These are phyloP conservation scores for Moesziomyces sp. DNA, from an alignment of 1,284 basidiomycete genomes.

Conservation along the genomic window DNA sequence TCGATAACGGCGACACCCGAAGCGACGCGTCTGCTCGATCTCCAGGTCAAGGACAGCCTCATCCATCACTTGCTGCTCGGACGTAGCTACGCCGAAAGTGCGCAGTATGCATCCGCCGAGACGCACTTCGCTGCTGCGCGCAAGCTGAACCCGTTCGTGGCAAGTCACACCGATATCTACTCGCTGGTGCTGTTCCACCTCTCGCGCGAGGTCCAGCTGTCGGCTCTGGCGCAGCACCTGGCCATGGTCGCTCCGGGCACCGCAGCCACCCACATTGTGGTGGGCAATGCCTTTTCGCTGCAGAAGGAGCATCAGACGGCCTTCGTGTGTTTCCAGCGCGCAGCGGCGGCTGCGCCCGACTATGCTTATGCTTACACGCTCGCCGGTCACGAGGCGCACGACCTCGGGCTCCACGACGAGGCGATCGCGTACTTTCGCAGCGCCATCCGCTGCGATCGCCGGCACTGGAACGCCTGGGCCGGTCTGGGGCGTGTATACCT, in stretches of 20 bases:
- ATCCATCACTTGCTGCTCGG: slow-evolving; percentile 54
- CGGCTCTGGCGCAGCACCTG: slow-evolving; percentile 60
- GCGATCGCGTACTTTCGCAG: slow-evolving; percentile 61
- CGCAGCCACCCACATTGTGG: slow-evolving; percentile 57
- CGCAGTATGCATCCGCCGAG: slow-evolving; percentile 59
- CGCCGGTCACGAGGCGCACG: slow-evolving; percentile 64
- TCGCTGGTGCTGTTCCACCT: slow-evolving; percentile 66
- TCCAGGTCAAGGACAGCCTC: slow-evolving; percentile 36
- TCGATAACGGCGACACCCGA: not conserved
- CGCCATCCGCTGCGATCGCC: slow-evolving; percentile 57
- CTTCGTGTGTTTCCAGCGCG: slow-evolving; percentile 60
- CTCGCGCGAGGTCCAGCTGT: slow-evolving; percentile 63
- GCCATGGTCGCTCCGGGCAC: slow-evolving; percentile 49
- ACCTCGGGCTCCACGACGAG: slow-evolving; percentile 56
- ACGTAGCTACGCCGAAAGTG: slow-evolving; percentile 57
- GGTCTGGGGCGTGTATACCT: slow-evolving; percentile 61
- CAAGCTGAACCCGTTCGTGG: slow-evolving; percentile 46
- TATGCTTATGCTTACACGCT: slow-evolving; percentile 66
- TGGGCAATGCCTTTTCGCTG: slow-evolving; percentile 64
- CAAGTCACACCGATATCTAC: slow-evolving; percentile 63
- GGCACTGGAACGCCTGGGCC: slow-evolving; percentile 66
- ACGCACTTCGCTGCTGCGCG: slow-evolving; percentile 49
- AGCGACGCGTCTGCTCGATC: slow-evolving; percentile 11
- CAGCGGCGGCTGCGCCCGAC: slow-evolving; percentile 55
- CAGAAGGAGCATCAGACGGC: slow-evolving; percentile 63